These are phyloP conservation scores for Colletotrichum noveboracense DNA, from an alignment of 2,329 filamentous ascomycete species.

Conservation along the genomic window DNA sequence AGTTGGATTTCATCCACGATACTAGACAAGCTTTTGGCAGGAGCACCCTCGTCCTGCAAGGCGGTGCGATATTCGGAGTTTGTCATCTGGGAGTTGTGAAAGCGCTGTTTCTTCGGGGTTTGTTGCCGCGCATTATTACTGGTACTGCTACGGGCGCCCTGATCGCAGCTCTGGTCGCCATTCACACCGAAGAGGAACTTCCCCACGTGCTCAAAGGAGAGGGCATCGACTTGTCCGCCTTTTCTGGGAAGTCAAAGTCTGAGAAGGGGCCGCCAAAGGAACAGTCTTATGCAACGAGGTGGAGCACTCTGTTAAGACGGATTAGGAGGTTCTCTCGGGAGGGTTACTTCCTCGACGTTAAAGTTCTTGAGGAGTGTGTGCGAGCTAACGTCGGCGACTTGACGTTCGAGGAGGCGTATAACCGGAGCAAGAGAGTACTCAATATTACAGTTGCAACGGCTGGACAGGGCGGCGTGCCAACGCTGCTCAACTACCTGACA, in stretches of 20 bases:
- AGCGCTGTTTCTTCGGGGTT: slow-evolving; percentile 78
- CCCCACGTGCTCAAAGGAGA: slow-evolving; percentile 78
- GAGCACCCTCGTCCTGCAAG: slow-evolving; percentile 85
- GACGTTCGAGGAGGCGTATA: slow-evolving; percentile 93
- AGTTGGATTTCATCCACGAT: slow-evolving; percentile 86
- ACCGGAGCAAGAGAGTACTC: slow-evolving; percentile 81
- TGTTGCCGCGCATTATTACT: slow-evolving; percentile 88
- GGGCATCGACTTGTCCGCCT: slow-evolving; percentile 83
- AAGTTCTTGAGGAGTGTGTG: slow-evolving; percentile 83
- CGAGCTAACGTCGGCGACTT: slow-evolving; percentile 85
- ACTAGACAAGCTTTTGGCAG: slow-evolving; percentile 87
- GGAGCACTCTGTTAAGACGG: slow-evolving; percentile 69
- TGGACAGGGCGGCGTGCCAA: slow-evolving; percentile 77
- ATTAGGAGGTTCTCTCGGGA: slow-evolving; percentile 72
- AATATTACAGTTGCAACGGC: slow-evolving; percentile 90
- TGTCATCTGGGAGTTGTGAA: slow-evolving; percentile 93
- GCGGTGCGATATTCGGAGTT: slow-evolving; percentile 88
- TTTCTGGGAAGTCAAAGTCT: slow-evolving; percentile 45
- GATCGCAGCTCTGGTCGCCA: slow-evolving; percentile 86
- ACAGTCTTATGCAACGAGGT: slow-evolving; percentile 46
- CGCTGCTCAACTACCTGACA: slow-evolving; percentile 88
- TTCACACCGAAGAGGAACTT: slow-evolving; percentile 86
- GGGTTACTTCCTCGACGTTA: slow-evolving; percentile 84
- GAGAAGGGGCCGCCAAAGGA: slow-evolving; percentile 36
- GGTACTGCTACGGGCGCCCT: slow-evolving; percentile 90